Conservation (phyloP, 768 basidiomycete genomes). For the Trichaptum fuscoviolaceum region DNA sequence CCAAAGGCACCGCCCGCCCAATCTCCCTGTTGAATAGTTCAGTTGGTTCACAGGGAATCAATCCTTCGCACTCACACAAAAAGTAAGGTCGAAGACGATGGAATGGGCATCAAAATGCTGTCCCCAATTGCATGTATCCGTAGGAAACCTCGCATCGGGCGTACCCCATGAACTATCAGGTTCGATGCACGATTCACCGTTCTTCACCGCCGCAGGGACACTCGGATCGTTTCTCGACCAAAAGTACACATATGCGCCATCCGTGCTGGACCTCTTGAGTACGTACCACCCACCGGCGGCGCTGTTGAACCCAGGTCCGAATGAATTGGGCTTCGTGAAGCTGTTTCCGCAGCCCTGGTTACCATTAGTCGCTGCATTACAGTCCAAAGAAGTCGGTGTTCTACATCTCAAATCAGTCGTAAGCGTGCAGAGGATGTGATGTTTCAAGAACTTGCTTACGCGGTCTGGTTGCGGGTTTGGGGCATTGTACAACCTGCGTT, state of each 20-base stretch:
- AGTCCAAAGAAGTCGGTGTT: conserved; percentile 17
- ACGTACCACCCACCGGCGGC: conserved; percentile 33
- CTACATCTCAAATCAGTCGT: conserved; percentile 4
- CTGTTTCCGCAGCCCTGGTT: conserved; percentile 31
- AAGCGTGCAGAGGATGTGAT: not conserved
- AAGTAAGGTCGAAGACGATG: conserved; percentile 56
- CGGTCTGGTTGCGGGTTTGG: conserved; percentile 35
- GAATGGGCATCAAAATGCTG: conserved; percentile 47
- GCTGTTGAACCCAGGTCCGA: conserved; percentile 30
- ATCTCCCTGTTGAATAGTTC: conserved; percentile 41
- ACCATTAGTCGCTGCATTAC: conserved; percentile 18
- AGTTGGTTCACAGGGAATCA: conserved; percentile 2
- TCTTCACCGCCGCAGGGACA: conserved; percentile 40
- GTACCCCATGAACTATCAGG: conserved; percentile 40
- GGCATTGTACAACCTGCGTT: conserved; percentile 42
- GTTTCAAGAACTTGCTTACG: conserved; percentile 30
- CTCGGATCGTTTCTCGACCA: conserved; percentile 42
- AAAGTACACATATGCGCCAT: conserved; percentile 58
- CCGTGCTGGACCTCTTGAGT: conserved; percentile 25
- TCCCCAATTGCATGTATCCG: conserved; percentile 45
- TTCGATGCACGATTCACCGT: conserved; percentile 37
- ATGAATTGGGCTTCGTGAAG: conserved; percentile 23
- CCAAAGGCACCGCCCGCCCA: conserved; percentile 44
- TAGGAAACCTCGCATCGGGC: conserved; percentile 47
- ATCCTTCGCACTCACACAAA: conserved; percentile 44